Evolutionary conservation across 805 yeast species (phyloP).

Genomic region (Starmerella tilneyi): DNA sequence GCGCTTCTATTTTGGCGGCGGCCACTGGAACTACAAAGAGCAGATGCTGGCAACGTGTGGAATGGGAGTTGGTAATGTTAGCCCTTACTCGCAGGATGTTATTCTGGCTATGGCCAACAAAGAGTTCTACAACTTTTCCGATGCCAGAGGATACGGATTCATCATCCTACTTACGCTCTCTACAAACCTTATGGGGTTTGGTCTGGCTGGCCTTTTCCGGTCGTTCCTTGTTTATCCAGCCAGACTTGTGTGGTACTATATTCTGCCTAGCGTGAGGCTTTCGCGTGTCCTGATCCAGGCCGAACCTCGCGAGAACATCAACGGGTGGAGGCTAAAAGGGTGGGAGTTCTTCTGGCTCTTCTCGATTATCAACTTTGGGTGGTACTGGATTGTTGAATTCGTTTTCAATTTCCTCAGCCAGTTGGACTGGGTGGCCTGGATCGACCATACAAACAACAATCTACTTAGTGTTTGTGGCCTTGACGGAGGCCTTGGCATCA

Average conservation of each 20-base stretch:
- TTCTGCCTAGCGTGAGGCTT: conserved; percentile 40
- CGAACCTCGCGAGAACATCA: conserved; percentile 37
- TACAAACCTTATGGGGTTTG: conserved; percentile 55
- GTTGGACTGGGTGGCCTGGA: conserved; percentile 55
- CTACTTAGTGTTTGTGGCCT: conserved; percentile 55
- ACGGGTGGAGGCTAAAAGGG: conserved; percentile 51
- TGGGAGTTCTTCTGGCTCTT: conserved; percentile 40
- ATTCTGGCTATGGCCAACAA: conserved; percentile 30
- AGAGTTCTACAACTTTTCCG: conserved; percentile 23
- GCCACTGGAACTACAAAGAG: conserved; percentile 35
- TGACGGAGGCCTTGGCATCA: conserved; percentile 35
- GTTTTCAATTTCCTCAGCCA: conserved; percentile 50
- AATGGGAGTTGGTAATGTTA: conserved; percentile 25
- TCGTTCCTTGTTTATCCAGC: conserved; percentile 47
- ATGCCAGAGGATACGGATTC: conserved; percentile 37
- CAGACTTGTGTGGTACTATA: conserved; percentile 45
- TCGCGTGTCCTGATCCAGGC: conserved; percentile 37
- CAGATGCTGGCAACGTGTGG: conserved; percentile 39
- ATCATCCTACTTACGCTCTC: conserved; percentile 45
- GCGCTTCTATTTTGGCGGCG: conserved; percentile 40
- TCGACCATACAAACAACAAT: conserved; percentile 43
- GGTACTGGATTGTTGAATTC: conserved; percentile 60
- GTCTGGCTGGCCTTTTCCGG: conserved; percentile 56
- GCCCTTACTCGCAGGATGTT: conserved; percentile 28
- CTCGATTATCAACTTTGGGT: conserved; percentile 38